Percentiles rank a stretch among this genome's conserved stretches.
Evolutionary conservation across 2,329 filamentous ascomycete genomes (phyloP).

Genomic region (Pseudogymnoascus sp.): DNA sequence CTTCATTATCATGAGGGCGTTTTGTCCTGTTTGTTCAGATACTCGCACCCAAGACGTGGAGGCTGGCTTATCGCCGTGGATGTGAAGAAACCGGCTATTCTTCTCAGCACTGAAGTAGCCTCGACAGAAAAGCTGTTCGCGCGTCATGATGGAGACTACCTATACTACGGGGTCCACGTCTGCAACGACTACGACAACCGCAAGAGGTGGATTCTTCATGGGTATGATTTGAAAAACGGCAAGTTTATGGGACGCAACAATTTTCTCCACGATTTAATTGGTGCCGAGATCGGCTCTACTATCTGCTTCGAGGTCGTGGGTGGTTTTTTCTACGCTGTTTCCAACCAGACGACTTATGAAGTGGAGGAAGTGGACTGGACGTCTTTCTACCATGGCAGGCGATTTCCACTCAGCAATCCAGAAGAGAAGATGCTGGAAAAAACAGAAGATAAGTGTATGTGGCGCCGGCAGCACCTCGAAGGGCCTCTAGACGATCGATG

Average conservation of each 20-base stretch:
- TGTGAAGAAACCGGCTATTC: constrained; percentile 32
- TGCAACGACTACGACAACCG: constrained; percentile 43
- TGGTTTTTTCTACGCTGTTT: constrained; percentile 59
- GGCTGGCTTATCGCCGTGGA: constrained; percentile 48
- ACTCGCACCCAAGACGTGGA: constrained; percentile 30
- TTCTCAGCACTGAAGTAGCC: constrained; percentile 35
- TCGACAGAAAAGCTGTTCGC: constrained; percentile 54
- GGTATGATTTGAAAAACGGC: constrained; percentile 38
- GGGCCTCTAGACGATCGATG: constrained; percentile 67
- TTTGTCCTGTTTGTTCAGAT: constrained; percentile 47
- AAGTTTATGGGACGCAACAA: constrained; percentile 38
- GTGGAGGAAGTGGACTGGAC: constrained; percentile 57
- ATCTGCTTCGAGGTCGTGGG: constrained; percentile 65
- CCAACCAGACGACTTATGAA: constrained; percentile 54
- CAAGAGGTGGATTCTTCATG: constrained; percentile 53
- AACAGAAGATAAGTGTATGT: constrained; percentile 42
- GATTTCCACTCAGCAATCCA: constrained; percentile 48
- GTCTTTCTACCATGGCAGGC: constrained; percentile 59
- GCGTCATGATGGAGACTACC: constrained; percentile 49
- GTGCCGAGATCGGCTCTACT: constrained; percentile 55
- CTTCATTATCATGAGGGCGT: constrained; percentile 50
- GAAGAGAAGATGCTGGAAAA: constrained; percentile 33
- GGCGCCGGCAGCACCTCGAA: constrained; percentile 58
- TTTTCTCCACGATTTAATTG: constrained; percentile 49
- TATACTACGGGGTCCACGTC: constrained; percentile 60